Percentiles rank a stretch among this genome's conserved stretches.
phyloP scores from a whole-genome alignment of 345 rosid genomes.

The Carallia pectinifolia region DNA sequence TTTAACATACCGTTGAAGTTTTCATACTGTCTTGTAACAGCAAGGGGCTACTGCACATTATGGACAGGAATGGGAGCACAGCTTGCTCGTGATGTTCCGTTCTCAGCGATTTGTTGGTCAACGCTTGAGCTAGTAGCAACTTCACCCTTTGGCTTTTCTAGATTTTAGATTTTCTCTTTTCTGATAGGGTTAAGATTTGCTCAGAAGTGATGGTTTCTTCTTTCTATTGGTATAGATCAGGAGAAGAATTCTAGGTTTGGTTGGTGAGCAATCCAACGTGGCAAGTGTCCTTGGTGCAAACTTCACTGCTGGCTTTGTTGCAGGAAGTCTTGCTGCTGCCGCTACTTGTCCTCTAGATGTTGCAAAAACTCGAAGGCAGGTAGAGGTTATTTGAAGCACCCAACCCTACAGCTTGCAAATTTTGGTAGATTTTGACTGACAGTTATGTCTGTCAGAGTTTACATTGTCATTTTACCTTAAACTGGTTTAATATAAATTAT shows the following conservation, averaged over 20 bases:
- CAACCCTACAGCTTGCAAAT: neutral
- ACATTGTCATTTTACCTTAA: neutral
- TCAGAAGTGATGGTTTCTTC: constrained; percentile 15
- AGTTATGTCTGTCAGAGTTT: neutral
- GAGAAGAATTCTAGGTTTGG: constrained; percentile 58
- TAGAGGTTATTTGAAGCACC: constrained; percentile 51
- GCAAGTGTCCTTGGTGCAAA: constrained; percentile 71
- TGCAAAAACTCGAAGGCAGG: constrained; percentile 91
- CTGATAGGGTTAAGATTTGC: neutral
- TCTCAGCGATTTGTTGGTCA: constrained; percentile 95
- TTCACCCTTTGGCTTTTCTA: constrained; percentile 6
- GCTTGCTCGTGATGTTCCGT: constrained; percentile 98
- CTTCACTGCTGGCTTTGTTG: constrained; percentile 88
- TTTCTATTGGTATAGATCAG: constrained; percentile 46
- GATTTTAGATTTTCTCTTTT: neutral
- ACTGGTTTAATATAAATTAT: too few relatives aligned
- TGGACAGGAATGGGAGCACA: constrained; percentile 99
- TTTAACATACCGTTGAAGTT: neutral
- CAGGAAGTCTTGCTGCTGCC: constrained; percentile 86
- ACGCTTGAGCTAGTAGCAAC: constrained; percentile 84
- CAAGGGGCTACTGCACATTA: constrained; percentile 64
- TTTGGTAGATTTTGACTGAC: neutral
- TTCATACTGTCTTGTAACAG: constrained; percentile 35
- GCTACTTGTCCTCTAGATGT: constrained; percentile 94
- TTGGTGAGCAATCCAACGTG: constrained; percentile 66